phyloP scores from a whole-genome alignment of 495 filamentous ascomycete species.

The Talaromyces adpressus region DNA sequence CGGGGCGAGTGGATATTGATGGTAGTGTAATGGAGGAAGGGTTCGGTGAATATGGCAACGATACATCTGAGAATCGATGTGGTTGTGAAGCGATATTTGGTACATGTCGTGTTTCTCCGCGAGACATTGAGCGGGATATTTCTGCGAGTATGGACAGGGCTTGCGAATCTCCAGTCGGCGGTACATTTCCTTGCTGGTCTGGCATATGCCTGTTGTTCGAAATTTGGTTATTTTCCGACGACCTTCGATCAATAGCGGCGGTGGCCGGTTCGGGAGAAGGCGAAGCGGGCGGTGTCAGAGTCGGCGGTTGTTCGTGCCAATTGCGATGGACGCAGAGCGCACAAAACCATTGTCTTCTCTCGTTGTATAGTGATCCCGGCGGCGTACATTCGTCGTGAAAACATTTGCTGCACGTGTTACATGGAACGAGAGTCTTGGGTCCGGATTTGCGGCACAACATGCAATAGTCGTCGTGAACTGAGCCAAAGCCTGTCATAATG shows the following conservation, averaged over 20 bases:
- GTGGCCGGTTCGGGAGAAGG: constrained; percentile 1
- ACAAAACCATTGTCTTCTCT: constrained; percentile 10
- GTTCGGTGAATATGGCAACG: not conserved
- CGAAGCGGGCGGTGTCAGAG: constrained; percentile 11
- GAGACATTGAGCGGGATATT: constrained; percentile 7
- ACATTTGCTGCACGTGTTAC: constrained; percentile 7
- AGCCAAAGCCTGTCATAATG: not conserved
- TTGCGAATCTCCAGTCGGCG: not conserved
- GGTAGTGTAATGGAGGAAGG: not conserved
- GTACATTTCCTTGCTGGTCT: not conserved
- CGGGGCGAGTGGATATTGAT: not conserved
- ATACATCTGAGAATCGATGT: not conserved
- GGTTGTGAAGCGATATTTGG: not conserved
- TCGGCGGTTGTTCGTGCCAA: constrained; percentile 12
- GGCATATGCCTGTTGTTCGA: not conserved
- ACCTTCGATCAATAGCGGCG: not conserved
- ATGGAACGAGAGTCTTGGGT: constrained; percentile 7
- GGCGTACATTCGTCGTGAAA: constrained; percentile 11
- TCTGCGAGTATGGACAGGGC: constrained; percentile 7
- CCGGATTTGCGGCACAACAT: constrained; percentile 9
- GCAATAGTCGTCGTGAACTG: constrained; percentile 8
- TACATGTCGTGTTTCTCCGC: not conserved
- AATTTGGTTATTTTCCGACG: not conserved
- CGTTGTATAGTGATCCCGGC: constrained; percentile 1
- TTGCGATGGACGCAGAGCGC: constrained; percentile 10